phyloP scores from a whole-genome alignment of 148 eudicot genomes.

The Vaccinium macrocarpon region DNA sequence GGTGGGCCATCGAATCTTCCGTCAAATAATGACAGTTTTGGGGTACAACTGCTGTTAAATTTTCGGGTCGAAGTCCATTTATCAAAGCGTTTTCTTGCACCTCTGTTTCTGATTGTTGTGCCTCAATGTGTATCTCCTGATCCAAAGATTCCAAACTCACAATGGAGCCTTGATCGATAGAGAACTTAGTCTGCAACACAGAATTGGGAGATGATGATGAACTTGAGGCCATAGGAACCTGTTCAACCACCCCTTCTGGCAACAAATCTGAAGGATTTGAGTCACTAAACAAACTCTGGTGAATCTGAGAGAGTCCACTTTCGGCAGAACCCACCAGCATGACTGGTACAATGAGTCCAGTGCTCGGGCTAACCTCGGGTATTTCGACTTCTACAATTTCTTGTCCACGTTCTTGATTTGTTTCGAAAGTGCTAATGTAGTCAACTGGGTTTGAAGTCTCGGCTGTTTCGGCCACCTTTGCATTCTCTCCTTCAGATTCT shows the following conservation, averaged over 20 bases:
- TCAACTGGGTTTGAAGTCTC: background rate
- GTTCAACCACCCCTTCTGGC: constrained; percentile 26
- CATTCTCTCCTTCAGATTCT: background rate
- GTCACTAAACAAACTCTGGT: constrained; percentile 4
- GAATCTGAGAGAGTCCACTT: background rate
- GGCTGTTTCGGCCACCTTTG: background rate
- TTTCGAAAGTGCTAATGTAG: background rate
- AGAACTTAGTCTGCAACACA: constrained; percentile 31
- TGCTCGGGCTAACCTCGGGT: constrained; percentile 15
- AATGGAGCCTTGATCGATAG: constrained; percentile 18
- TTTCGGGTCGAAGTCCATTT: constrained; percentile 12
- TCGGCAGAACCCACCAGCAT: constrained; percentile 6
- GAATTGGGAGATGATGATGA: constrained; percentile 37
- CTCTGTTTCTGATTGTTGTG: constrained; percentile 17
- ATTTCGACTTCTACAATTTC: background rate
- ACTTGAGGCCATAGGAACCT: constrained; percentile 23
- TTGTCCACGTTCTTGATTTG: constrained; percentile 15
- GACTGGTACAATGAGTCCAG: constrained; percentile 12
- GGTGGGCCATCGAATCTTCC: background rate
- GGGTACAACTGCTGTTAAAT: background rate
- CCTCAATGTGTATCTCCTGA: constrained; percentile 9
- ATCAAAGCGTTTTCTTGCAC: constrained; percentile 9
- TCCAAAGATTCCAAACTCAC: constrained; percentile 15
- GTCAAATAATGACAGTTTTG: background rate
- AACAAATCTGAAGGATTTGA: constrained; percentile 1